A percentile compares a stretch with the other conserved stretches of the same genome.
Conservation (phyloP, 139 green algal genomes). For the Pedinophyceae sp. region DNA sequence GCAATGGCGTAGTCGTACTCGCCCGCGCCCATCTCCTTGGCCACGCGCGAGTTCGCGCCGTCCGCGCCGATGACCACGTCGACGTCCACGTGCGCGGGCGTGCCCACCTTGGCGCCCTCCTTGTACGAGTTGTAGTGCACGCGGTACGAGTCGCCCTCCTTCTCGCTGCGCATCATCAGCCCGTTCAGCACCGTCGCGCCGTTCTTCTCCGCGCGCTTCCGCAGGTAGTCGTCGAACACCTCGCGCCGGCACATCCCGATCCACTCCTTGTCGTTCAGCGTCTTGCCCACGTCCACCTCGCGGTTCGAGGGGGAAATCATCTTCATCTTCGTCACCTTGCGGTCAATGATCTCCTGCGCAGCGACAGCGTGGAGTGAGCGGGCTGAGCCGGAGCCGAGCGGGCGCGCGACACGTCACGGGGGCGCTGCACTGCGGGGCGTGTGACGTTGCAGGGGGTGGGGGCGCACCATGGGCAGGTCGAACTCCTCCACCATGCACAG, state of each 20-base stretch:
- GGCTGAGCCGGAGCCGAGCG: no score
- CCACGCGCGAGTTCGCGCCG: slow-evolving; percentile 94
- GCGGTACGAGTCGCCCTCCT: slow-evolving; percentile 10
- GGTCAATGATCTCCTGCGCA: slow-evolving; percentile 92
- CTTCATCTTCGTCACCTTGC: slow-evolving; percentile 99
- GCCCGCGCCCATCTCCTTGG: slow-evolving; percentile 92
- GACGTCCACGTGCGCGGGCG: slow-evolving; percentile 58
- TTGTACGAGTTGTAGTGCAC: slow-evolving; percentile 88
- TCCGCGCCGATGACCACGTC: slow-evolving; percentile 94
- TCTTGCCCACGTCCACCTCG: slow-evolving; percentile 96
- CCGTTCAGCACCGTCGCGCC: slow-evolving; percentile 91
- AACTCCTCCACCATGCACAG: slow-evolving; percentile 99
- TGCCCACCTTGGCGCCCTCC: slow-evolving; percentile 52
- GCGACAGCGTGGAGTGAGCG: no score
- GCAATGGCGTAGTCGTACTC: slow-evolving; percentile 99
- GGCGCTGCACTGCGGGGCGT: no score
- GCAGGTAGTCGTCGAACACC: slow-evolving; percentile 91
- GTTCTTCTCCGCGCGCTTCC: slow-evolving; percentile 66
- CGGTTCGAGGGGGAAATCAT: slow-evolving; percentile 99
- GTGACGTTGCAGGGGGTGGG: no score
- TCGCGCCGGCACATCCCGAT: slow-evolving; percentile 95
- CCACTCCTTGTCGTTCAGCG: slow-evolving; percentile 91
- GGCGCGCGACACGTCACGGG: no score
- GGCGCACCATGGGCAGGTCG: slow-evolving; percentile 72
- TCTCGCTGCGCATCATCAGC: slow-evolving; percentile 61